These are phyloP conservation scores for Ophiostoma triangulosporum DNA, from an alignment of 2,329 filamentous ascomycete genomes.

Conservation along the genomic window DNA sequence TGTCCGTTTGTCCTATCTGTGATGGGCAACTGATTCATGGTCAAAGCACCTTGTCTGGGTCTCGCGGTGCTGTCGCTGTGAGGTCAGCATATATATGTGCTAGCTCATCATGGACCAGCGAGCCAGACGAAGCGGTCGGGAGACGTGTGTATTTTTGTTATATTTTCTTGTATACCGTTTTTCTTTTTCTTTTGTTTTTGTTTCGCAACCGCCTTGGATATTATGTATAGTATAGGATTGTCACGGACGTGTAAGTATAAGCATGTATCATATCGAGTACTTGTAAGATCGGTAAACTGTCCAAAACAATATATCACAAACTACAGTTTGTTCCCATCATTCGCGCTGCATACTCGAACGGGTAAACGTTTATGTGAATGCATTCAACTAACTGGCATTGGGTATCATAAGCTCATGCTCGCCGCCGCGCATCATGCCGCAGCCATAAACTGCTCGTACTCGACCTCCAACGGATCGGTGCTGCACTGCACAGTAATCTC, in stretches of 20 bases:
- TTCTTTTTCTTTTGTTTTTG: background rate
- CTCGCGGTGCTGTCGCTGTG: too few species aligned
- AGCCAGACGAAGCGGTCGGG: background rate
- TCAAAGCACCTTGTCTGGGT: too few species aligned
- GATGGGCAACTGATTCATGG: too few species aligned
- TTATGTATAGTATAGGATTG: background rate
- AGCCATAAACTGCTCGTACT: conserved; percentile 16
- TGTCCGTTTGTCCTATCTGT: too few species aligned
- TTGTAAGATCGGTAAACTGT: too few species aligned
- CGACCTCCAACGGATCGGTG: conserved; percentile 17
- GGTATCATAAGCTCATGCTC: background rate
- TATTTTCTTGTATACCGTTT: background rate
- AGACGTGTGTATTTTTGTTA: background rate
- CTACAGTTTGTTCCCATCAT: too few species aligned
- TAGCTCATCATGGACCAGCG: too few species aligned
- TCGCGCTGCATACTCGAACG: too few species aligned
- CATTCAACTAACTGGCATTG: too few species aligned
- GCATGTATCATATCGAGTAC: background rate
- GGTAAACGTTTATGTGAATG: too few species aligned
- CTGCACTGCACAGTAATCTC: conserved; percentile 36
- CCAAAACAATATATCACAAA: too few species aligned
- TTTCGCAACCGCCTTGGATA: background rate
- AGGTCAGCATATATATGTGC: too few species aligned
- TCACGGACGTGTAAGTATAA: background rate
- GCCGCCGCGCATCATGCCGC: background rate